Base-by-base conservation (phyloP, 129 eudicot genomes). In the Flaveria bidentis region DNA sequence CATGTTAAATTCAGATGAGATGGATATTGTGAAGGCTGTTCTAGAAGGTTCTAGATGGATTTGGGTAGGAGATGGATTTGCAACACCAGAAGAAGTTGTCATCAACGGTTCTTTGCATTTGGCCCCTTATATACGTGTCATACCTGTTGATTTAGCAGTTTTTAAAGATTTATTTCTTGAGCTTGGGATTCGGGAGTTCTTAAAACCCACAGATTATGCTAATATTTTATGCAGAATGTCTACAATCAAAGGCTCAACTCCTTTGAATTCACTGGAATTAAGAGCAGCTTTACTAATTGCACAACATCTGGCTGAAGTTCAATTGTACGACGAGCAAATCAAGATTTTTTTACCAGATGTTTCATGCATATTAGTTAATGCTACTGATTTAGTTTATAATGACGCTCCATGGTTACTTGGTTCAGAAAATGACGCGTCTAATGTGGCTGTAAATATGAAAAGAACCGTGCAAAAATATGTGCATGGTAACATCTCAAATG, bases 361-460 rank as follows among this genome's bases (percentile, higher is more conserved):
- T 44, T 95, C 96, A 20, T 86, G 97, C 81, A 81, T 90, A 46
- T 83, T 95, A 9, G 77, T 81, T 68, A 82, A 76, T 72, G 96
- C 97, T 17, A 84, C 93, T 28, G 96, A 95, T 69, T 85, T 95
- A 69, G 99, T 91, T 71, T 95, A 89, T 41, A 95, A 95, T 74
- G 99, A 95, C 83, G 99, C 99, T 66, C 99, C 99, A 58, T 95
- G 99, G 99, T 85, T 95, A 83, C 94, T 91, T 80, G 99, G 93
- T 55, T 71, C 91, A 44, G 99, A 91, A 77, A 78, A 84, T 74
- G 81, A 80, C 67, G 76, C 87, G 42, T 75, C 91, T 42, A 75
- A 80, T 55, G 78, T 86, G 73, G 78, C 88, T 67, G 67, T 91
- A 33, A 86, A 72, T 73, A 86, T 92, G 75, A 91, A 87, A 72